These are phyloP conservation scores for Neofusicoccum umdonicola DNA, from an alignment of 2,329 filamentous ascomycete species.

Conservation along the genomic window DNA sequence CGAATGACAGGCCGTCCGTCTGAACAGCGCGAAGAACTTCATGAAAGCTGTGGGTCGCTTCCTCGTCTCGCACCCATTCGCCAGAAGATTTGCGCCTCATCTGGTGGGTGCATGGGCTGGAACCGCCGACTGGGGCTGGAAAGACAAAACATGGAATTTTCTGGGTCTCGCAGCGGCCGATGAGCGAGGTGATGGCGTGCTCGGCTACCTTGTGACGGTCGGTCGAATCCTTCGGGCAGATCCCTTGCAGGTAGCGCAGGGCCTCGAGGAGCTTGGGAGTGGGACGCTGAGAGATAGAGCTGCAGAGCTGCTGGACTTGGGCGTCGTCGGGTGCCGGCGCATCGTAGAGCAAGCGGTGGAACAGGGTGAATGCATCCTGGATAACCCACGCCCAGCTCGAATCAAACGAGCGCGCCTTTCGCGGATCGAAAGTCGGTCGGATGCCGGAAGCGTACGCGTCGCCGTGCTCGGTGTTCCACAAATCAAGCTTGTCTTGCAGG, in stretches of 20 bases:
- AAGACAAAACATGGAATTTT: neutral
- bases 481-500: constrained; percentile 22
- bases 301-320: neutral
- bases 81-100: neutral
- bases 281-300: neutral
- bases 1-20: constrained; percentile 21
- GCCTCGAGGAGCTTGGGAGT: neutral
- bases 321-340: neutral
- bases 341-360: constrained; percentile 19
- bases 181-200: neutral
- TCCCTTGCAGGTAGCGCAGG: neutral
- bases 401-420: constrained; percentile 22
- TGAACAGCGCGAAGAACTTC: neutral
- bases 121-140: constrained; percentile 11
- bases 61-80: neutral
- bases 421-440: constrained; percentile 21
- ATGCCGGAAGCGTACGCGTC: constrained; percentile 23
- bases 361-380: constrained; percentile 22
- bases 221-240: neutral
- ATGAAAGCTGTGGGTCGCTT: neutral
- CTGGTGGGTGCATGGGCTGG: neutral
- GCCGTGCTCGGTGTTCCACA: constrained; percentile 23
- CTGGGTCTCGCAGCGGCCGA: neutral
- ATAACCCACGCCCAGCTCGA: constrained; percentile 25
- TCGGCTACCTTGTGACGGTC: neutral